Evolutionary conservation across 139 green algal genomes (phyloP), one percentile per base, ranked within the genome.

Genomic region (Coelastrella sp.): DNA sequence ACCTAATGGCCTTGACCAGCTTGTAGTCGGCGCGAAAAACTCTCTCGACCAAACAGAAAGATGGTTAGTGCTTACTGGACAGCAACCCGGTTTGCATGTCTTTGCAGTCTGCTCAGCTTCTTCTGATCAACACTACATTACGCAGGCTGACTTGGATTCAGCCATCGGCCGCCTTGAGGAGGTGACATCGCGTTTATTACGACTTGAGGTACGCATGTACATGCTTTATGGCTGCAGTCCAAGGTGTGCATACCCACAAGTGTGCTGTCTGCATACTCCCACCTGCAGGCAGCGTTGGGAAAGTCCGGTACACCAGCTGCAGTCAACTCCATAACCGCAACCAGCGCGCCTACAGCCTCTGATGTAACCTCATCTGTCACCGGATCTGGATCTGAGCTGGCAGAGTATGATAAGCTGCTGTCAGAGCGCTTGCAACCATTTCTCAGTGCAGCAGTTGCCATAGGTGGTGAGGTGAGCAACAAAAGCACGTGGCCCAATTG

Each of bases 331-430:
- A 40, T 35, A 50, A 32, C 41, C 17, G 37, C 68, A 50, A 21
- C 68, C 35, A 15, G 35, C 48, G 27, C 32, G 5, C 51, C 75
- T 71, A 21, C 74, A 37, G 37, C 72, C 17, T 2, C 59, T 66
- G 40, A n/a, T n/a, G n/a, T n/a, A n/a, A n/a, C n/a, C n/a, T n/a
- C 60, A 66, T 8, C 59, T 85, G 5, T 4, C 51, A 2, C 68
- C 34, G 69, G 69, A n/a, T 74, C 37, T 13, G 17, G 13, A n/a
- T n/a, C 53, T 64, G 53, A 77, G 21, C 27, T 87, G 9, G 69
- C 51, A 45, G 59, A 17, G 2, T 87, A 87, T 68, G 82, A 87
- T 19, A 57, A 43, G 13, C 53, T 87, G 30, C 82, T 87, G n/a
- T 19, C 40, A n/a, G 59, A 73, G n/a, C 38, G 83, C 8, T 50